phyloP scores from a whole-genome alignment of 1,139 yeast genomes.

The Protomyces inundatus region DNA sequence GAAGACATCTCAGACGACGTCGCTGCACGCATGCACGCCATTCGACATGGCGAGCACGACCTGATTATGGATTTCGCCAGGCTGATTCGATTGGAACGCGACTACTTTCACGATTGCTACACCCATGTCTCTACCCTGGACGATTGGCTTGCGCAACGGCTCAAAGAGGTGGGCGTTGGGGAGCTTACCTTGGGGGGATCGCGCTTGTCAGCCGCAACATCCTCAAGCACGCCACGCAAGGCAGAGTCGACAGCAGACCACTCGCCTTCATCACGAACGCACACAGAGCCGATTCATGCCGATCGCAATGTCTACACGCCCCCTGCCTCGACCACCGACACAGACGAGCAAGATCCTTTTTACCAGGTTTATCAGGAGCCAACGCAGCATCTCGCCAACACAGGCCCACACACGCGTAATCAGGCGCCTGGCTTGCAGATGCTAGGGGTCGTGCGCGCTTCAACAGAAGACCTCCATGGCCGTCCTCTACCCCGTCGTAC shows the following conservation, averaged over 20 bases:
- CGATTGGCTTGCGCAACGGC: conserved; percentile 7
- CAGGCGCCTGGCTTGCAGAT: not conserved
- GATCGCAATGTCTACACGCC: not conserved
- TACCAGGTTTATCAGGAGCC: not conserved
- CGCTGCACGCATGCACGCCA: conserved; percentile 32
- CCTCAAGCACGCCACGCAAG: not conserved
- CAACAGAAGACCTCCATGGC: not conserved
- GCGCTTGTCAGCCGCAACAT: not conserved
- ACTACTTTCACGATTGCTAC: conserved; percentile 31
- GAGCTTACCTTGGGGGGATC: not conserved
- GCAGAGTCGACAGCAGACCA: not conserved
- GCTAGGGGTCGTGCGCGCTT: not conserved
- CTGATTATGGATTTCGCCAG: conserved; percentile 29
- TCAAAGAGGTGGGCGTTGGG: no score
- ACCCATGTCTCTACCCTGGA: conserved; percentile 27
- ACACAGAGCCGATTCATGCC: not conserved
- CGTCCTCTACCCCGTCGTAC: not conserved
- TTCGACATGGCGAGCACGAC: conserved; percentile 33
- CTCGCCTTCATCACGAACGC: not conserved
- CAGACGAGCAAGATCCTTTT: not conserved
- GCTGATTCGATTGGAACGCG: conserved; percentile 32
- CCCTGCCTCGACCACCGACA: not conserved
- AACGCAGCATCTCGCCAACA: not conserved
- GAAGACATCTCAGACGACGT: conserved; percentile 35
- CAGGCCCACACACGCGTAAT: not conserved